Percentiles rank a stretch among this genome's conserved stretches.
Conservation (phyloP, 2,329 filamentous ascomycete genomes). For the Sclerotiophoma versabilis region DNA sequence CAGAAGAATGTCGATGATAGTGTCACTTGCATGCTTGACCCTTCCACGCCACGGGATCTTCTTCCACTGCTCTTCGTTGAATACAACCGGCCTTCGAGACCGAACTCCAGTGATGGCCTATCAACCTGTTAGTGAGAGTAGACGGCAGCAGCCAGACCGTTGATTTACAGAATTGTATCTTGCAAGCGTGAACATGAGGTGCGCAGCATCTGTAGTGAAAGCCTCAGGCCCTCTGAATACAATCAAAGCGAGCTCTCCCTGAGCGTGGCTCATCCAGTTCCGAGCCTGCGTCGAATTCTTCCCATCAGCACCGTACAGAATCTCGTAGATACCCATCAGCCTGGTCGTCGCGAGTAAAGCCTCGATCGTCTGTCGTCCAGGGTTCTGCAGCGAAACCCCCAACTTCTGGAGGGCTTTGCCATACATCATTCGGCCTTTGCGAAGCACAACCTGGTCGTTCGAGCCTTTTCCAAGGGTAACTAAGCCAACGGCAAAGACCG, state of each 20-base stretch:
- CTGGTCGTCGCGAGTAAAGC: conserved; percentile 36
- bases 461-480: conserved; percentile 30
- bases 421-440: conserved; percentile 34
- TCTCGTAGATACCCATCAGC: conserved; percentile 21
- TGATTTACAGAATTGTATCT: conserved; percentile 18
- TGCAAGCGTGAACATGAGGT: conserved; percentile 33
- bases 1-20: conserved; percentile 44
- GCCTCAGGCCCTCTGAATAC: conserved; percentile 27
- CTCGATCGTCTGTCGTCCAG: conserved; percentile 24
- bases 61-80: conserved; percentile 45
- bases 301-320: conserved; percentile 38
- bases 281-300: conserved; percentile 28
- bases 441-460: conserved; percentile 23
- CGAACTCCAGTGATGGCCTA: conserved; percentile 46
- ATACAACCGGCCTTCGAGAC: conserved; percentile 35
- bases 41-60: conserved; percentile 45
- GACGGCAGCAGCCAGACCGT: not conserved
- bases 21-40: conserved; percentile 44
- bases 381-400: conserved; percentile 26
- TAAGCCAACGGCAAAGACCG: conserved; percentile 34
- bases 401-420: conserved; percentile 35
- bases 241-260: conserved; percentile 37
- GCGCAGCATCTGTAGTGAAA: conserved; percentile 24
- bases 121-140: not conserved
- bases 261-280: conserved; percentile 40